Evolutionary conservation across 306 rosid species (phyloP).

Genomic region (Inga leiocalycina): DNA sequence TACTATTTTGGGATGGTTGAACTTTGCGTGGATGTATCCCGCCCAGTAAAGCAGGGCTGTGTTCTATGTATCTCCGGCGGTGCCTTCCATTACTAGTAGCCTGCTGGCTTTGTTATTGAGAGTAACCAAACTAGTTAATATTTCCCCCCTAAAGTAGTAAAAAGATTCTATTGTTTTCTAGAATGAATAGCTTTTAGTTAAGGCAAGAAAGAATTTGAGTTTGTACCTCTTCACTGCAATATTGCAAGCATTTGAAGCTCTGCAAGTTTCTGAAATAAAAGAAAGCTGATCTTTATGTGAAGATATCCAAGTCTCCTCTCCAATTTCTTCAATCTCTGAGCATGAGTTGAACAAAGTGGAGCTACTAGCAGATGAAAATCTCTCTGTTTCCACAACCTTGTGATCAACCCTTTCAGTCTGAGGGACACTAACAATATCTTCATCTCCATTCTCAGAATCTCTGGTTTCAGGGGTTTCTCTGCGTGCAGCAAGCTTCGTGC

Average conservation of each 20-base stretch:
- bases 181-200: background rate
- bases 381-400: slow-evolving; percentile 42
- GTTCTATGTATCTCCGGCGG: slow-evolving; percentile 38
- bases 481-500: slow-evolving; percentile 46
- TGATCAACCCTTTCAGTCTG: slow-evolving; percentile 21
- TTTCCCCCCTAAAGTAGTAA: background rate
- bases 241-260: slow-evolving; percentile 30
- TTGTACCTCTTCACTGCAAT: slow-evolving; percentile 50
- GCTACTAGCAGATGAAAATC: slow-evolving; percentile 61
- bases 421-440: slow-evolving; percentile 28
- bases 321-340: slow-evolving; percentile 53
- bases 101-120: slow-evolving; percentile 64
- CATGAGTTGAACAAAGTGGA: slow-evolving; percentile 55
- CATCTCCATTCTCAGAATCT: slow-evolving; percentile 26
- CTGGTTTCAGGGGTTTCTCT: slow-evolving; percentile 25
- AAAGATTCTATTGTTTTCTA: background rate
- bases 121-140: slow-evolving; percentile 38
- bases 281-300: slow-evolving; percentile 28
- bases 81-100: slow-evolving; percentile 42
- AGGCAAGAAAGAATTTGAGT: slow-evolving; percentile 25
- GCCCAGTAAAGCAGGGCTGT: slow-evolving; percentile 30
- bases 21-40: slow-evolving; percentile 29
- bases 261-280: slow-evolving; percentile 37
- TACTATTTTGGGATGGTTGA: slow-evolving; percentile 12
- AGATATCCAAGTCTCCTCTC: slow-evolving; percentile 37